Evolutionary conservation across 1,139 yeast species (phyloP).

Genomic region (Kurtzmaniella natalensis): DNA sequence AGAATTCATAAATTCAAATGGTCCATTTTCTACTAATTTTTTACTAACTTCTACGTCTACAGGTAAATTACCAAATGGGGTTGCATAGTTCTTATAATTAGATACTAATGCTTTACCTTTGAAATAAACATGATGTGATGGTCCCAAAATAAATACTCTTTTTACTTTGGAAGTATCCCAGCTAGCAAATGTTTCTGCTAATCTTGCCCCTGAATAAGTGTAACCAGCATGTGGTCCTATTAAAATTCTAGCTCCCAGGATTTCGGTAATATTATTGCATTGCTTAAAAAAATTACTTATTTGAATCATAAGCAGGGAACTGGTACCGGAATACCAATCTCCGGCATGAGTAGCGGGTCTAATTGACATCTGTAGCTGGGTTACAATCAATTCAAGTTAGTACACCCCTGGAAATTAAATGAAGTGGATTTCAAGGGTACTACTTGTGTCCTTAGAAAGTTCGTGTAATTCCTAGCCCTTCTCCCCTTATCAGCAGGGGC

Average conservation of each 20-base stretch:
- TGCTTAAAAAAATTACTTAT: constrained; percentile 37
- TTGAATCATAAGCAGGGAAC: constrained; percentile 41
- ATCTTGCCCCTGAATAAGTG: constrained; percentile 69
- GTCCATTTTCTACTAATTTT: constrained; percentile 20
- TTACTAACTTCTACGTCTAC: constrained; percentile 53
- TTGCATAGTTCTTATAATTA: constrained; percentile 53
- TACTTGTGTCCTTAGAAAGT: too few species aligned
- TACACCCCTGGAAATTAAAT: too few species aligned
- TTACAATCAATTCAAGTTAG: too few species aligned
- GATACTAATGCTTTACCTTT: constrained; percentile 55
- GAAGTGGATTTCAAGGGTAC: too few species aligned
- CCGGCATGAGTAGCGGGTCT: constrained; percentile 86
- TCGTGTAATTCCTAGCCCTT: too few species aligned
- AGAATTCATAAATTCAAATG: constrained; percentile 52
- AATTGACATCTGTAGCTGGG: constrained; percentile 18
- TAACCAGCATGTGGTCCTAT: constrained; percentile 89
- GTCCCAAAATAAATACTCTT: constrained; percentile 80
- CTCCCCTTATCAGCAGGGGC: too few species aligned
- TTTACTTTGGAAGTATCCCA: constrained; percentile 59
- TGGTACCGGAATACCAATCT: constrained; percentile 68
- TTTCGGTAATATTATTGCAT: constrained; percentile 16
- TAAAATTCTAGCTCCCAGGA: constrained; percentile 58
- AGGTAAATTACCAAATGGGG: constrained; percentile 75
- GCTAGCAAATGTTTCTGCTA: constrained; percentile 73
- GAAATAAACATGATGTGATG: constrained; percentile 90